These are phyloP conservation scores for Hordeum pubiflorum DNA, from an alignment of 202 grass and related monocot genomes.

Conservation along the genomic window DNA sequence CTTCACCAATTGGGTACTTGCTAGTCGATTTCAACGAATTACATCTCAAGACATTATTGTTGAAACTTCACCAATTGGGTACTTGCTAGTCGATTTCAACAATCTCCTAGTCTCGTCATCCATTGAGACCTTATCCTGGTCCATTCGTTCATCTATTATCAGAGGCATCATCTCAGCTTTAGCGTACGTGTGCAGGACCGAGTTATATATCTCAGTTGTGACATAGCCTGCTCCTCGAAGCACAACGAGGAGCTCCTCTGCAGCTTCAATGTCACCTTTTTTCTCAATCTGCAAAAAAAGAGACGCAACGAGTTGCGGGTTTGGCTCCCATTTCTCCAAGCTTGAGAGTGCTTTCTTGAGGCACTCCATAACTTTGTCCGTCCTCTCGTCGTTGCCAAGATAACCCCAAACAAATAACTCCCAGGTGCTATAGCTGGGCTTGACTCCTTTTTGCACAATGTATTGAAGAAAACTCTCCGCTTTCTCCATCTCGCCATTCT, in stretches of 20 bases:
- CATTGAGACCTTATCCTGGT: constrained; percentile 50
- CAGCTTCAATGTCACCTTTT: constrained; percentile 44
- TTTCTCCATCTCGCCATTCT: constrained; percentile 49
- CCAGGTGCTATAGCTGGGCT: constrained; percentile 72
- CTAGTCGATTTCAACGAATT: constrained; percentile 2
- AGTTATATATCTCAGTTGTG: constrained; percentile 69
- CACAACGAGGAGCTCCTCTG: constrained; percentile 60
- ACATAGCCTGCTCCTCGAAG: constrained; percentile 51
- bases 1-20: constrained; percentile 47
- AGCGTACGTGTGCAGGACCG: constrained; percentile 52
- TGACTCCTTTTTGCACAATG: constrained; percentile 43
- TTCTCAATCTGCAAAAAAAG: constrained; percentile 45
- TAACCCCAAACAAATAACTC: constrained; percentile 63
- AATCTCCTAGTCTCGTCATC: constrained; percentile 48
- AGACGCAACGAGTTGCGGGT: constrained; percentile 33
- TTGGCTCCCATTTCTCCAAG: constrained; percentile 72
- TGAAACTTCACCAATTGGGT: constrained; percentile 50
- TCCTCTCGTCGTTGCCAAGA: constrained; percentile 32
- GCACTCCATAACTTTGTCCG: constrained; percentile 45
- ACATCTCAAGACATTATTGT: constrained; percentile 38
- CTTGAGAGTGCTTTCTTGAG: constrained; percentile 54
- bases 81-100: constrained; percentile 47
- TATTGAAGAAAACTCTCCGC: constrained; percentile 40
- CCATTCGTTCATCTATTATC: constrained; percentile 74
- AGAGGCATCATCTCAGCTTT: constrained; percentile 62